Evolutionary conservation across 257 asterid species (phyloP).

Genomic region (Primulina tabacum): DNA sequence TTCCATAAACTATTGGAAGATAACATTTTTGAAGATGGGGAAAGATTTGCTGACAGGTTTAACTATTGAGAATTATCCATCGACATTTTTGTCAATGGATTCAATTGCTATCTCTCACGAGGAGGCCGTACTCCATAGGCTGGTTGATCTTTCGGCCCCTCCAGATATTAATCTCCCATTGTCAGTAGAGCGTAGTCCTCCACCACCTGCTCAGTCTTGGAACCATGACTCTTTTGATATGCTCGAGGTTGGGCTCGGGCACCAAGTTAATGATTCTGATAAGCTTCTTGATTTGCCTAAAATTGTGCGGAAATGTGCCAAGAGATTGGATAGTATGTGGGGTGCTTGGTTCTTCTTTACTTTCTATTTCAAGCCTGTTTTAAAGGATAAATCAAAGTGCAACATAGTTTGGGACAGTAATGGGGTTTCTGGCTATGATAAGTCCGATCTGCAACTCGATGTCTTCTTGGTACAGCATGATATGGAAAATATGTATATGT

Average conservation of each 20-base stretch:
- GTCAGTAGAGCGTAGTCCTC: slow-evolving; percentile 51
- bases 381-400: slow-evolving; percentile 47
- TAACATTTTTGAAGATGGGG: slow-evolving; percentile 36
- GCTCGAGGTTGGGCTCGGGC: slow-evolving; percentile 50
- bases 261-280: slow-evolving; percentile 39
- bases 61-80: slow-evolving; percentile 51
- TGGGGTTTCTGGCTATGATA: slow-evolving; percentile 47
- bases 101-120: slow-evolving; percentile 43
- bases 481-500: slow-evolving; percentile 59
- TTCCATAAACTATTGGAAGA: slow-evolving; percentile 1
- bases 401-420: slow-evolving; percentile 36
- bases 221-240: slow-evolving; percentile 44
- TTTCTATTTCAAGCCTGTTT: slow-evolving; percentile 55
- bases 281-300: slow-evolving; percentile 42
- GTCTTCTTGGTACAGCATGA: slow-evolving; percentile 55
- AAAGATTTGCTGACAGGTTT: slow-evolving; percentile 47
- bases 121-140: slow-evolving; percentile 39
- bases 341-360: slow-evolving; percentile 64
- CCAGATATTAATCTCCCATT: slow-evolving; percentile 56
- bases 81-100: slow-evolving; percentile 56
- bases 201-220: slow-evolving; percentile 41
- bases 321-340: slow-evolving; percentile 52
- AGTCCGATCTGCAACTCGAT: slow-evolving; percentile 48
- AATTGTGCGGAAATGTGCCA: slow-evolving; percentile 40
- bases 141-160: slow-evolving; percentile 41